Percentiles rank a stretch among this genome's conserved stretches.
These are phyloP conservation scores for Cladosporium sp. DNA, from an alignment of 2,329 filamentous ascomycete species.

Conservation along the genomic window DNA sequence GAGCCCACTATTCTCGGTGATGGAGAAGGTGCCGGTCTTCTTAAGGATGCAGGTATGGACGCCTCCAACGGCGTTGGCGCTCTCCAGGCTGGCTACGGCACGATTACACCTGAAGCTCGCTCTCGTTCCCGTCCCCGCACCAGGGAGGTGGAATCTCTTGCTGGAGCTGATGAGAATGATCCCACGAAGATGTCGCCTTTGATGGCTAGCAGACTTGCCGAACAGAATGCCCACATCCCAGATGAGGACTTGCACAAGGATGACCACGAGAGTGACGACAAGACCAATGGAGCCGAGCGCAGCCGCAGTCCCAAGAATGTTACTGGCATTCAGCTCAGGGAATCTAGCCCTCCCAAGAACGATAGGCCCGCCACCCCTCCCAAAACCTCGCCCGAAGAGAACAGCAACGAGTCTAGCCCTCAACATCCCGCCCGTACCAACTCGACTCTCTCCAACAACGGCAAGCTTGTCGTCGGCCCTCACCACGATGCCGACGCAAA, in stretches of 20 bases:
- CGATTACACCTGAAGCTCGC: conserved; percentile 1
- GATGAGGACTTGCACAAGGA: conserved; percentile 2
- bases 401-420: background rate
- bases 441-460: conserved; percentile 12
- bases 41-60: conserved; percentile 51
- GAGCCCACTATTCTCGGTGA: conserved; percentile 40
- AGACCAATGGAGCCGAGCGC: conserved; percentile 1
- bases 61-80: conserved; percentile 64
- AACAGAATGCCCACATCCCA: conserved; percentile 8
- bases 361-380: background rate
- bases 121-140: background rate
- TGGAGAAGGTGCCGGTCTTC: conserved; percentile 50
- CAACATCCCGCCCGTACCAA: background rate
- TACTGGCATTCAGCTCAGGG: conserved; percentile 5
- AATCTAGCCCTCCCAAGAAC: background rate
- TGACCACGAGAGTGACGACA: background rate
- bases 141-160: conserved; percentile 3
- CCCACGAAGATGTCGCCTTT: conserved; percentile 4
- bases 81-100: conserved; percentile 34
- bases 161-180: background rate
- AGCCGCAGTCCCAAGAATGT: conserved; percentile 8
- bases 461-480: conserved; percentile 25
- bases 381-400: background rate
- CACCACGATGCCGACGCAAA: conserved; percentile 22
- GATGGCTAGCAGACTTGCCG: conserved; percentile 5